Base-by-base conservation (phyloP, 2,329 filamentous ascomycete genomes). In the Botrytis aclada region DNA sequence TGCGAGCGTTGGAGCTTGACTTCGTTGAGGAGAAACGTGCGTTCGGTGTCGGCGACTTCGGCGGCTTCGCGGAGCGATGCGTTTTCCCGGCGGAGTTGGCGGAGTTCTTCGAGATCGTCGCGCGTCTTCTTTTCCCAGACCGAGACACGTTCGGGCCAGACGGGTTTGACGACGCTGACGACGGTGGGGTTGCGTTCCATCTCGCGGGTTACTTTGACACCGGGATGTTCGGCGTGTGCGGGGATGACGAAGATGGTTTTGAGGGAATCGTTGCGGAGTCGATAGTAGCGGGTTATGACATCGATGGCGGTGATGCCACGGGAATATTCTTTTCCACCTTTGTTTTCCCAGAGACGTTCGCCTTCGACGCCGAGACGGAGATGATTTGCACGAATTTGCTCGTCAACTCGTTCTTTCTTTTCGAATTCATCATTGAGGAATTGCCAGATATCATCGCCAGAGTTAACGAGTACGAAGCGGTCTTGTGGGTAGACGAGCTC, bases 401-500 rank as follows among this genome's bases (percentile, higher is more conserved):
- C 86, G 34, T 79, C 78, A 0, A 70, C 54, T 9, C 65, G 51
- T 25, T 79, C 79, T 39, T 78, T 76, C 41, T 76, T 75, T 10
- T 77, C 86, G 10, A 90, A 81, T 71, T 84, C 75, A 22, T 80
- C 80, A 76, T 88, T 85, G 29, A 90, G 78, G 70, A 82, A 81
- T 10, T 80, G 76, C 73, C 83, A 85, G 25, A 88, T 81, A 69
- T 88, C 86, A 56, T 88, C 84, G 6, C 86, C 86, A 0, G 84
- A 84, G 74, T 89, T 88, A 75, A 83, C 85, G 2, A 90, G 81
- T 22, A 90, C 79, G 81, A 85, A 90, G 16, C 84, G 83, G 78
- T 88, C 87, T 81, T 89, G 88, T 0, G 85, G 85, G 77, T 83
- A 86, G 1, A 84, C 84, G 37, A 91, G 83, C 72, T 86, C 84